phyloP scores from a whole-genome alignment of 2,329 filamentous ascomycete genomes.

The Ophiostoma australiae region DNA sequence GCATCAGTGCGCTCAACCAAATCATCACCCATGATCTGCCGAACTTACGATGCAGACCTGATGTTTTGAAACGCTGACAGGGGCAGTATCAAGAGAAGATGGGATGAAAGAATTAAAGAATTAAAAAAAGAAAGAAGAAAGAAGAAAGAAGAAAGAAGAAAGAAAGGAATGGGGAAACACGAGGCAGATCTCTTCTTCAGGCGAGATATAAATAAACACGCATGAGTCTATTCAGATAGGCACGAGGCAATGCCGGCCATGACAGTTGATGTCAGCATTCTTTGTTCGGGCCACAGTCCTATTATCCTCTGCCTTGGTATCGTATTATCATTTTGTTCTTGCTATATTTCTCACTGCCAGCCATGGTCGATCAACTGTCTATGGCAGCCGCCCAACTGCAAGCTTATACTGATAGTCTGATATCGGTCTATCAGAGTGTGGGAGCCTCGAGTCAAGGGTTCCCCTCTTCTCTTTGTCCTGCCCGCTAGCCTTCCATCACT shows the following conservation, averaged over 20 bases:
- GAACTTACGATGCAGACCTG: not conserved
- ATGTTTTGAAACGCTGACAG: conserved; percentile 5
- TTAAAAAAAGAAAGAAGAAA: too few relatives aligned
- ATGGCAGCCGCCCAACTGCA: not conserved
- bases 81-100: not conserved
- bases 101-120: not conserved
- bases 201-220: not conserved
- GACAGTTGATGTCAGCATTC: not conserved
- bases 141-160: too few relatives aligned
- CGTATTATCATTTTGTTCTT: not conserved
- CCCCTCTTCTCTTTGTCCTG: conserved; percentile 1
- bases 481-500: not conserved
- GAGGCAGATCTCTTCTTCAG: not conserved
- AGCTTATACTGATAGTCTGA: not conserved
- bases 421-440: too few relatives aligned
- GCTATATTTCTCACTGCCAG: not conserved
- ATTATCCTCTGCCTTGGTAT: not conserved
- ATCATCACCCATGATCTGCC: not conserved
- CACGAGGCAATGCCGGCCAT: not conserved
- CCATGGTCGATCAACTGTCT: not conserved
- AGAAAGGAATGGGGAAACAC: not conserved
- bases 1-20: not conserved
- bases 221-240: not conserved
- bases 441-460: not conserved
- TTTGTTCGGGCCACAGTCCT: not conserved